Conservation (phyloP, 768 basidiomycete genomes). For the Kwoniella dendrophila region DNA sequence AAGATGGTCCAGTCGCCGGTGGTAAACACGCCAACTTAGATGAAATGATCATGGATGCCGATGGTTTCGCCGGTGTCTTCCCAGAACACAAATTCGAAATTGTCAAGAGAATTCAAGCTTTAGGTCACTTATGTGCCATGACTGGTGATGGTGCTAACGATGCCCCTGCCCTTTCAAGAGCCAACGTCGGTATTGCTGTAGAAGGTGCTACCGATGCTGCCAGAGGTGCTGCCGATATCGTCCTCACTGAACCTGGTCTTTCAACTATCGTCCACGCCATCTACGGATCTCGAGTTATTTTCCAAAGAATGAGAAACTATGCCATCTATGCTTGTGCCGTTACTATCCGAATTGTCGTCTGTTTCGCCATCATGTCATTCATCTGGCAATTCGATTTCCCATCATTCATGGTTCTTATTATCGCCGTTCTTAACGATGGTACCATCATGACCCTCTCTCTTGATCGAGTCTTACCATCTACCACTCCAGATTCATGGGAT, state of each 20-base stretch:
- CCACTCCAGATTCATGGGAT: slow-evolving; percentile 93
- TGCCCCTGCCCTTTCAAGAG: slow-evolving; percentile 93
- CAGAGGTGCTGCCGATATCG: slow-evolving; percentile 97
- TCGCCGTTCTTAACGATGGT: slow-evolving; percentile 94
- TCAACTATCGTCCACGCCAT: slow-evolving; percentile 99
- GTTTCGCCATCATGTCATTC: slow-evolving; percentile 93
- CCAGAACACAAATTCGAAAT: slow-evolving; percentile 99
- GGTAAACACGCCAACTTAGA: slow-evolving; percentile 81
- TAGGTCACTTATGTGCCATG: slow-evolving; percentile 96
- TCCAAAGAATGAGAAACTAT: slow-evolving; percentile 99
- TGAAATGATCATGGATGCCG: slow-evolving; percentile 99
- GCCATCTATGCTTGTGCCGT: slow-evolving; percentile 94
- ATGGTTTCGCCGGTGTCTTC: slow-evolving; percentile 99
- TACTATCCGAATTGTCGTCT: slow-evolving; percentile 98
- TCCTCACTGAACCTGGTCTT: slow-evolving; percentile 95
- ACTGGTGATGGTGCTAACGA: slow-evolving; percentile 99
- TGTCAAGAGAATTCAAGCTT: slow-evolving; percentile 94
- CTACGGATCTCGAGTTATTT: slow-evolving; percentile 96
- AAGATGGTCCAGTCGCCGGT: slow-evolving; percentile 88
- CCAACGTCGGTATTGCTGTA: slow-evolving; percentile 99
- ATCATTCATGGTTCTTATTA: slow-evolving; percentile 98
- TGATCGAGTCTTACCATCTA: slow-evolving; percentile 91
- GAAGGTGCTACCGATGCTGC: slow-evolving; percentile 99
- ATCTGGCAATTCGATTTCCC: slow-evolving; percentile 98
- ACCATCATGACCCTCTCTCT: slow-evolving; percentile 96